Conservation (phyloP, 192 early-diverging fungal genomes). For the Spizellomyces sp. region DNA sequence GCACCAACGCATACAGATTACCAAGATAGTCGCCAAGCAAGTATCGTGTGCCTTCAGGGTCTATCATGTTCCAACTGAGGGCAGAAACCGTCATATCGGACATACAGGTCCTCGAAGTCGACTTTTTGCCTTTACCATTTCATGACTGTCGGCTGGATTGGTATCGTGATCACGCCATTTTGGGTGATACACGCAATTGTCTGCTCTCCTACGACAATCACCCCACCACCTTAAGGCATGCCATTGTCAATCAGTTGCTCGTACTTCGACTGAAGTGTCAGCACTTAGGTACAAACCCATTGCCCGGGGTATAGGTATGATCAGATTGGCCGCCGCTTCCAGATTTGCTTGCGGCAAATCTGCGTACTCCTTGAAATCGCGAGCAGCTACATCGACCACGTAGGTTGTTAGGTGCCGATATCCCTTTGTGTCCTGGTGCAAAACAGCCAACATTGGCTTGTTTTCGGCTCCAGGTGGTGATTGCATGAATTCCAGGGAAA, state of each 20-base stretch:
- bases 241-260: not conserved
- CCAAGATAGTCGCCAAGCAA: constrained; percentile 74
- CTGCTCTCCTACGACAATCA: constrained; percentile 59
- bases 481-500: constrained; percentile 54
- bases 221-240: constrained; percentile 44
- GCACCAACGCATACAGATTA: constrained; percentile 49
- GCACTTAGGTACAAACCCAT: constrained; percentile 15
- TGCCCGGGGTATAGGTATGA: constrained; percentile 60
- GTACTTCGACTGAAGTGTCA: not conserved
- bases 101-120: not conserved
- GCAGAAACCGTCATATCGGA: not conserved
- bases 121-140: constrained; percentile 44
- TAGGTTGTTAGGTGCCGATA: constrained; percentile 60
- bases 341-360: constrained; percentile 38
- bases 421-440: constrained; percentile 61
- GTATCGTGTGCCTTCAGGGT: constrained; percentile 55
- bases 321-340: constrained; percentile 44
- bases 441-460: constrained; percentile 45
- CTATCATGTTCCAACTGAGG: constrained; percentile 43
- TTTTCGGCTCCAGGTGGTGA: not conserved
- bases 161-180: constrained; percentile 16
- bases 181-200: constrained; percentile 49
- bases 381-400: constrained; percentile 48
- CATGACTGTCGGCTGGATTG: constrained; percentile 50
- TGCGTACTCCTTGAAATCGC: constrained; percentile 38